These are phyloP conservation scores for Ustilago crameri DNA, from an alignment of 1,284 basidiomycete species.

Conservation along the genomic window DNA sequence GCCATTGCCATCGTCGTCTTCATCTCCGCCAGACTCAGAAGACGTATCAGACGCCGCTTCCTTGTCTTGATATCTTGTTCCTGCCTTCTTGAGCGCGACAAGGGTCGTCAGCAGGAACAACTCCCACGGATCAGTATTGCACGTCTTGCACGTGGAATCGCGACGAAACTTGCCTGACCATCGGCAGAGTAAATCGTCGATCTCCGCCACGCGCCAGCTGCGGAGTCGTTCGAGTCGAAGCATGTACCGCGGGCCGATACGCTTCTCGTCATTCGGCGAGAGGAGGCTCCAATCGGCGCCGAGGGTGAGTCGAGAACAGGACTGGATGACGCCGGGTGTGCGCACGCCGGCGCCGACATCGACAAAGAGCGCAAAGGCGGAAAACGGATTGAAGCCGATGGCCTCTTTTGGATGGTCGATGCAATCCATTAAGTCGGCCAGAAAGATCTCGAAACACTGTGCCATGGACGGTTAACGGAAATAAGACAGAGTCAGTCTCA, in stretches of 20 bases:
- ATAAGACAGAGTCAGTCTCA: not conserved
- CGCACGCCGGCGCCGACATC: constrained; percentile 21
- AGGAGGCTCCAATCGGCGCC: constrained; percentile 11
- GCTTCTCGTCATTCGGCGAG: not conserved
- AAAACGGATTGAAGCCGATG: constrained; percentile 20
- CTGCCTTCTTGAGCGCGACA: constrained; percentile 10
- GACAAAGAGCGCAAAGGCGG: constrained; percentile 24
- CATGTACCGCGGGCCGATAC: constrained; percentile 4
- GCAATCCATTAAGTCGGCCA: constrained; percentile 35
- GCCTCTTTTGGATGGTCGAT: constrained; percentile 34
- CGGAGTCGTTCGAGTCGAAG: constrained; percentile 3
- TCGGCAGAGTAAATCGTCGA: constrained; percentile 5
- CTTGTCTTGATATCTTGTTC: constrained; percentile 22
- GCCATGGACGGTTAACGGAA: too few species aligned
- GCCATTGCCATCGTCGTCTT: constrained; percentile 3
- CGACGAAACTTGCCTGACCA: constrained; percentile 26
- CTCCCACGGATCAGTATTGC: constrained; percentile 30
- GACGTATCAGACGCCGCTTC: constrained; percentile 32
- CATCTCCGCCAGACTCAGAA: constrained; percentile 1
- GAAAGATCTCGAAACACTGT: constrained; percentile 10
- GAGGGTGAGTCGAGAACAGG: constrained; percentile 25
- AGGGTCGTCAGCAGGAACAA: constrained; percentile 19
- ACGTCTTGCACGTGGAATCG: constrained; percentile 18
- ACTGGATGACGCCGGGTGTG: constrained; percentile 4
- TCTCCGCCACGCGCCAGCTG: constrained; percentile 1